Base-by-base conservation (phyloP, 164 flowering plant species). In the Vitis amurensis region DNA sequence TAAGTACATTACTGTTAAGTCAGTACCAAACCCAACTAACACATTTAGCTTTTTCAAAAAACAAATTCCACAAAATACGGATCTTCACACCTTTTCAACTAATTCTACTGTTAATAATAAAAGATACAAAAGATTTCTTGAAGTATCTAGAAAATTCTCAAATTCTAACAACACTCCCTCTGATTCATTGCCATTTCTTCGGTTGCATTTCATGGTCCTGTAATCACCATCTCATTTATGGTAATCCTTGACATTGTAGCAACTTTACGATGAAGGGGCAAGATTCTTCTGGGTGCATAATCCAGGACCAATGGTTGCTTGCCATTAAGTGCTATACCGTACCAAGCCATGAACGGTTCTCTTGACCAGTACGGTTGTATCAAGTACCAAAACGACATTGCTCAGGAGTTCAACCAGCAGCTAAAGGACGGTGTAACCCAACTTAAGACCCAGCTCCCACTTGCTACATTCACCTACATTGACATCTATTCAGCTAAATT, bases 251-350 rank as follows among this genome's bases (percentile, higher is more conserved):
- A 23, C 27, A 23, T 23, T 23, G 27, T 23, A 55, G 69, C 50
- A 55, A 30, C 61, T 67, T n/a, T 37, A 67, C 29, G 50, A 29
- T 11, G 69, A 67, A 67, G 51, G 69, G 7, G 69, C 51, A 15
- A 53, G 69, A 16, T 49, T 19, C 13, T 67, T 67, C 61, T 55
- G 69, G 69, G 55, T 66, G 23, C 69, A 66, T 29, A 66, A 66
- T 50, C 37, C 50, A 53, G 69, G 69, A 12, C 69, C 69, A 9
- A 4, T 16, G 69, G 61, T 6, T 66, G 69, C 69, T 44, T 66
- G 50, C 69, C 69, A 15, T 11, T 55, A 8, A 37, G 1, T 30
- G 69, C 61, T 19, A 15, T 66, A 14, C 50, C 49, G 2, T 53
- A 3, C 44, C 11, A 51, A 29, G 27, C 15, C 0, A 50, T 10